Percentiles rank a stretch among this genome's conserved stretches.
These are phyloP conservation scores for Biscogniauxia mediterranea DNA, from an alignment of 2,329 filamentous ascomycete species.

Conservation along the genomic window DNA sequence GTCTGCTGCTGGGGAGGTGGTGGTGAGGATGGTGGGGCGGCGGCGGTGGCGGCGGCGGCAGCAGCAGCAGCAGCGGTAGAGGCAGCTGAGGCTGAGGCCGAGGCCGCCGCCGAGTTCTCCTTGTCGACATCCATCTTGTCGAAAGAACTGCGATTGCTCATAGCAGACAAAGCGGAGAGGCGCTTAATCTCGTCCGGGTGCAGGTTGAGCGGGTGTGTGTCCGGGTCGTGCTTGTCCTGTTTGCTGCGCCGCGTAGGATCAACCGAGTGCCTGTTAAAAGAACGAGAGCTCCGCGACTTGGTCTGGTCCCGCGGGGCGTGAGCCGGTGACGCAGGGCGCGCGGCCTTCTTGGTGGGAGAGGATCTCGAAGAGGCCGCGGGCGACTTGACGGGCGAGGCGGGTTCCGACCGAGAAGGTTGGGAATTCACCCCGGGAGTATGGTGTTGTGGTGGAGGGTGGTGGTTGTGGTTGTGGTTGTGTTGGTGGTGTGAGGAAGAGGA, in stretches of 20 bases:
- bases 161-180: slow-evolving; percentile 63
- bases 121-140: slow-evolving; percentile 71
- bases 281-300: slow-evolving; percentile 43
- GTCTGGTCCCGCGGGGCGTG: slow-evolving; percentile 26
- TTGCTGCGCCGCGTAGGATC: slow-evolving; percentile 52
- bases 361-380: slow-evolving; percentile 17
- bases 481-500: slow-evolving; percentile 23
- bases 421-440: slow-evolving; percentile 8
- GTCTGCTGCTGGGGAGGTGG: slow-evolving; percentile 42
- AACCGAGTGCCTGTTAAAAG: slow-evolving; percentile 48
- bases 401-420: slow-evolving; percentile 25
- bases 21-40: slow-evolving; percentile 50
- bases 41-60: no score
- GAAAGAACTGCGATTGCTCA: slow-evolving; percentile 57
- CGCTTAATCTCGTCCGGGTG: slow-evolving; percentile 85
- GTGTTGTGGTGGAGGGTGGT: neutral
- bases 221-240: slow-evolving; percentile 62
- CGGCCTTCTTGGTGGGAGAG: slow-evolving; percentile 27
- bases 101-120: slow-evolving; percentile 47
- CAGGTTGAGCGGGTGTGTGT: slow-evolving; percentile 86
- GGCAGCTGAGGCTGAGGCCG: no score
- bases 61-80: no score
- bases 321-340: slow-evolving; percentile 30
- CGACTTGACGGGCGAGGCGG: slow-evolving; percentile 27
- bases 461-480: slow-evolving; percentile 8